Evolutionary conservation across 768 basidiomycete genomes (phyloP), one percentile per base, ranked within the genome.

Genomic region (Podaxis carcinomalis): DNA sequence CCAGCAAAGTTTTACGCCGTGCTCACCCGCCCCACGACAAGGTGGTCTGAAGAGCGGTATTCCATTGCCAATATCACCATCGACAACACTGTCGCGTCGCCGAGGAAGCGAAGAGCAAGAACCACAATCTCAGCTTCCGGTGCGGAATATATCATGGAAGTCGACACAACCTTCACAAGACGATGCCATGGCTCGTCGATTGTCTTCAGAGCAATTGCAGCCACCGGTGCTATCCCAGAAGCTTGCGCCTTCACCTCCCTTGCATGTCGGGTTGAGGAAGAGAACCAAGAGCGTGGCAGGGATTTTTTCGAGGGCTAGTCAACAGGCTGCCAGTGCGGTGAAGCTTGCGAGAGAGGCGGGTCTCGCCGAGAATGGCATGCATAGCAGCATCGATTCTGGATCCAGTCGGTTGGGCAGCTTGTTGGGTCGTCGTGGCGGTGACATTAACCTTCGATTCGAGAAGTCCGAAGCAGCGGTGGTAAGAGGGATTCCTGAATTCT

Each of bases 371-470:
- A 19, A 44, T 44, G 42, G n/a, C 14, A n/a, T 44, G 3, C 51
- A 53, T 16, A 42, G 27, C 25, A 28, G 19, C 23, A 27, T 40
- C 19, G 59, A 59, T 39, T 28, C 28, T 36, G 59, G 36, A 16
- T 28, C 47, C 21, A 55, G 55, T 23, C 51, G 28, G 25, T 39
- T 46, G 11, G 57, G 56, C 16, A 55, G 58, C 10, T 37, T 49
- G 19, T 37, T 63, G 40, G 23, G 44, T 27, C 58, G 53, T 56
- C 58, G 53, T 56, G 51, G 51, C 36, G 51, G 62, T 28, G 64
- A 59, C 56, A 49, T 39, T 21, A 61, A 51, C 23, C 53, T 65
- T 36, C 56, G 56, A 47, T 59, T 51, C 9, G 56, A 47, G 37
- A 57, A 42, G 32, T 16, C n/a, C n/a, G 35, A 62, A 23, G 46